Percentiles rank a stretch among this genome's conserved stretches.
phyloP scores from a whole-genome alignment of 2,329 filamentous ascomycete species.

The Diaporthe sp. region DNA sequence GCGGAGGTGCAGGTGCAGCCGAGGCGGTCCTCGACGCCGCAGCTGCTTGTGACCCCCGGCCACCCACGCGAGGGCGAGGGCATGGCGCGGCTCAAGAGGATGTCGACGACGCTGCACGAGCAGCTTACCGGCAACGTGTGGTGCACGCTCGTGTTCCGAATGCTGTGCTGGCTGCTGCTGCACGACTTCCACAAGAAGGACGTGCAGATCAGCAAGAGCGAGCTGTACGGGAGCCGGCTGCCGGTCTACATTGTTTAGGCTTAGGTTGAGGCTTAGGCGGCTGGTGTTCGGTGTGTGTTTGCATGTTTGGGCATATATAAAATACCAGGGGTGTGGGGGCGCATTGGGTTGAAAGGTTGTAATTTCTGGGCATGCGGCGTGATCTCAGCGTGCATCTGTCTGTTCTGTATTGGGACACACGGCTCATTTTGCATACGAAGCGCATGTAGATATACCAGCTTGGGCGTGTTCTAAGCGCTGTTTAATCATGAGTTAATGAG shows the following conservation, averaged over 20 bases:
- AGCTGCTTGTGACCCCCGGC: conserved; percentile 6
- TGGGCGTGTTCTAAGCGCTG: background rate
- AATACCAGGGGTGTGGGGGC: background rate
- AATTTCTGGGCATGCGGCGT: conserved; percentile 9
- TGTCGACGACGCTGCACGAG: conserved; percentile 34
- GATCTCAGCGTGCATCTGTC: conserved; percentile 25
- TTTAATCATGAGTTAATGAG: conserved; percentile 9
- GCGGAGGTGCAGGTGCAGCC: conserved; percentile 6
- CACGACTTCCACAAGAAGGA: conserved; percentile 71
- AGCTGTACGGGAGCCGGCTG: conserved; percentile 67
- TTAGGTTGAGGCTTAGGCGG: conserved; percentile 45
- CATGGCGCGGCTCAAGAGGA: conserved; percentile 31
- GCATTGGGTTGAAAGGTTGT: background rate
- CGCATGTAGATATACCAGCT: background rate
- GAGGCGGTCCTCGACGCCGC: conserved; percentile 34
- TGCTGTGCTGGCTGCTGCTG: conserved; percentile 71
- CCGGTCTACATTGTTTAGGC: conserved; percentile 64
- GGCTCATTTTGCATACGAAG: background rate
- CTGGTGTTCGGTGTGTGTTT: background rate
- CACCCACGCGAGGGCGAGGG: conserved; percentile 14
- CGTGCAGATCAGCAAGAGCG: conserved; percentile 65
- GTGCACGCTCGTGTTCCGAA: conserved; percentile 68
- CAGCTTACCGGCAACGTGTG: conserved; percentile 59
- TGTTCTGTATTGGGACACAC: background rate
- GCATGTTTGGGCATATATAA: conserved; percentile 6